phyloP scores from a whole-genome alignment of 106 monocot species.

The Triglochin maritima region DNA sequence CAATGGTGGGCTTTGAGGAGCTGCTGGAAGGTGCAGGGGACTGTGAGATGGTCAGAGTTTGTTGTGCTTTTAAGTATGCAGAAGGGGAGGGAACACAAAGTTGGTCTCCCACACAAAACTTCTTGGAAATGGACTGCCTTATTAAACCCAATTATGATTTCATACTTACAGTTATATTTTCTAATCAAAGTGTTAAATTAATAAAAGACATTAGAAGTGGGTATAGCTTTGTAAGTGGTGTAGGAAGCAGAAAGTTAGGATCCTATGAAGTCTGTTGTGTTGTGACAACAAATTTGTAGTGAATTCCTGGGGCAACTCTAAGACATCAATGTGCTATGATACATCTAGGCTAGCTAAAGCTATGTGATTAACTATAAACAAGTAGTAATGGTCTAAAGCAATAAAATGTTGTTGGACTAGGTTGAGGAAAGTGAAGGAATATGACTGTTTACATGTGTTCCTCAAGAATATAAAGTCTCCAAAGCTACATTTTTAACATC shows the following conservation, averaged over 20 bases:
- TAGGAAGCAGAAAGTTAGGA: conserved; percentile 6
- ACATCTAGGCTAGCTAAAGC: background rate
- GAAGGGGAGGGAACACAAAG: conserved; percentile 15
- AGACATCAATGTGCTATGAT: background rate
- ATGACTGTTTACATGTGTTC: conserved; percentile 2
- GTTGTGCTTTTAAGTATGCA: conserved; percentile 25
- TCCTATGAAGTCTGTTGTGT: no score
- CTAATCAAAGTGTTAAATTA: background rate
- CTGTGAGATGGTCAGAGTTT: conserved; percentile 41
- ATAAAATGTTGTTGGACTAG: background rate
- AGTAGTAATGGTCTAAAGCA: background rate
- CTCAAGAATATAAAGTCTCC: background rate
- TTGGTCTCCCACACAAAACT: conserved; percentile 20
- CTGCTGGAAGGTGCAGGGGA: conserved; percentile 27
- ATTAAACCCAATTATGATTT: conserved; percentile 1
- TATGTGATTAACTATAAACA: conserved; percentile 6
- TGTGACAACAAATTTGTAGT: background rate
- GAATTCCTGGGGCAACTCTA: background rate
- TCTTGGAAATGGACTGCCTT: conserved; percentile 1
- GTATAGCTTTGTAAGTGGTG: background rate
- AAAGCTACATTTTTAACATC: background rate
- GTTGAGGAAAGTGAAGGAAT: background rate
- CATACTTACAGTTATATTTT: background rate
- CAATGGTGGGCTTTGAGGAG: conserved; percentile 8
- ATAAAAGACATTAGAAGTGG: background rate